Percentiles rank a stretch among this genome's conserved stretches.
These are phyloP conservation scores for Ophiostoma quercus DNA, from an alignment of 2,329 filamentous ascomycete species.

Conservation along the genomic window DNA sequence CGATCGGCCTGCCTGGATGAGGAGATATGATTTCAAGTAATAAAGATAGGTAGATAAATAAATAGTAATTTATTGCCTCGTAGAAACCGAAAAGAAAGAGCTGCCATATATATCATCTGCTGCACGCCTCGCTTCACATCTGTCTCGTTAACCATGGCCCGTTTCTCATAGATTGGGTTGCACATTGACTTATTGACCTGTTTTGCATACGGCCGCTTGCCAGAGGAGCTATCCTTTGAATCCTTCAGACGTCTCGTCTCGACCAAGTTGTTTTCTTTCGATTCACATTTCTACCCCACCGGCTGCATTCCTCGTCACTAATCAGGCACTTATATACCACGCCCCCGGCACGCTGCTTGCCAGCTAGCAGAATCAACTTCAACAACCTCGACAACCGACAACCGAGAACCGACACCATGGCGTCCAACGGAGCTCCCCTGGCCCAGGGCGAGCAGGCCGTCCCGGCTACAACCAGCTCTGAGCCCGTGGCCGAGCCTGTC, in stretches of 20 bases:
- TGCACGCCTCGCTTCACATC: background rate
- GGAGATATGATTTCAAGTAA: background rate
- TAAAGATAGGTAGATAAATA: background rate
- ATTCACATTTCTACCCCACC: no score
- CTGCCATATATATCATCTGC: background rate
- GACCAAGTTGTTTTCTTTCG: no score
- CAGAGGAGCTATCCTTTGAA: background rate
- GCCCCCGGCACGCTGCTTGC: background rate
- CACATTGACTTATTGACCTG: background rate
- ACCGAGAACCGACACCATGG: background rate
- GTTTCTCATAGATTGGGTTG: constrained; percentile 10
- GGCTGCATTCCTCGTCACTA: background rate
- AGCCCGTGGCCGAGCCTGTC: background rate
- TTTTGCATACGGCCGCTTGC: background rate
- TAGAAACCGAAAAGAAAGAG: background rate
- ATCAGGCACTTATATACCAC: background rate
- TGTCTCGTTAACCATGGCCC: background rate
- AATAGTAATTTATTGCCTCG: background rate
- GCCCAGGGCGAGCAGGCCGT: constrained; percentile 1
- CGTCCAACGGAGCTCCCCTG: background rate
- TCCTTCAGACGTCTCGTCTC: no score
- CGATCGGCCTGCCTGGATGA: background rate
- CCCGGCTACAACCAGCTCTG: background rate
- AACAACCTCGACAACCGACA: background rate
- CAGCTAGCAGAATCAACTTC: background rate